A percentile compares a stretch with the other conserved stretches of the same genome.
Evolutionary conservation across 2,329 filamentous ascomycete genomes (phyloP).

Genomic region (Pestalotiopsis sp.): DNA sequence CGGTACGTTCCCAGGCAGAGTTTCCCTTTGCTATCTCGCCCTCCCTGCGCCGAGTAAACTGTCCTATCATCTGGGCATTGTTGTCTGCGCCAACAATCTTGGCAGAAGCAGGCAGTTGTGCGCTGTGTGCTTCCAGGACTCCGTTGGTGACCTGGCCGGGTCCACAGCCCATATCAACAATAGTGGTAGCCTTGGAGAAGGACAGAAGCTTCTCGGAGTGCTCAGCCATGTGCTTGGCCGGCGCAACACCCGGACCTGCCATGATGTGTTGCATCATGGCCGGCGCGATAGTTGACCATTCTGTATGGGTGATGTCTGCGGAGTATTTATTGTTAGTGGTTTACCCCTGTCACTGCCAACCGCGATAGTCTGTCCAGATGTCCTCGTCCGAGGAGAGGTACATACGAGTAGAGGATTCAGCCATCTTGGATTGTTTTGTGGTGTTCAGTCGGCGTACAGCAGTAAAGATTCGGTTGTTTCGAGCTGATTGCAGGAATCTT

Average conservation of each 20-base stretch:
- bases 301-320: constrained; percentile 8
- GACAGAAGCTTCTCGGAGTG: constrained; percentile 14
- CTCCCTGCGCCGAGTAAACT: constrained; percentile 10
- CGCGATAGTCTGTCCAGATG: too few species aligned
- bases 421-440: too few species aligned
- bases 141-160: constrained; percentile 19
- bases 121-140: constrained; percentile 14
- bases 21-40: constrained; percentile 14
- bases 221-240: constrained; percentile 17
- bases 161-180: constrained; percentile 22
- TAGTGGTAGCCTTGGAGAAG: constrained; percentile 16
- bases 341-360: too few species aligned
- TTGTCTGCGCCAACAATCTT: constrained; percentile 19
- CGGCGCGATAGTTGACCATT: constrained; percentile 8
- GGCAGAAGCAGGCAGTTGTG: constrained; percentile 5
- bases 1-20: constrained; percentile 13
- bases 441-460: too few species aligned
- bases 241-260: constrained; percentile 17
- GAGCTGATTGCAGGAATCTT: too few species aligned
- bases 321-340: background rate
- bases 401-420: too few species aligned
- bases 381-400: too few species aligned
- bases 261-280: constrained; percentile 14
- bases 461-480: too few species aligned
- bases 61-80: constrained; percentile 18